These are phyloP conservation scores for Picochlorum sp. DNA, from an alignment of 139 green algal genomes.

Conservation along the genomic window DNA sequence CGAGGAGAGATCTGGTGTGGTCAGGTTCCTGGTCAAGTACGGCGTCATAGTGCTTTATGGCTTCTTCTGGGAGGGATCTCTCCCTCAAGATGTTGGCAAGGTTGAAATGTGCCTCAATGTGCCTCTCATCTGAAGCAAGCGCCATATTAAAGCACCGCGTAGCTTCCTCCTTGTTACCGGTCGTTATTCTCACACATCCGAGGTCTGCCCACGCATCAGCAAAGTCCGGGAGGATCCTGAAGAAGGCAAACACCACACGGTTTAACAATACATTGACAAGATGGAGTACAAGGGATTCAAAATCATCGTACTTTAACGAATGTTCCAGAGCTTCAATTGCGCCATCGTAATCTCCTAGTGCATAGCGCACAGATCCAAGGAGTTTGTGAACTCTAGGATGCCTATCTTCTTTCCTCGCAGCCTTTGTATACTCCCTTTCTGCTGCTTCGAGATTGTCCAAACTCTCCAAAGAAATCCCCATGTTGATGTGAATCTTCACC, in stretches of 20 bases:
- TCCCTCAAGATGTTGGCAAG: conserved; percentile 5
- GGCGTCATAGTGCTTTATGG: not conserved
- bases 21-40: conserved; percentile 7
- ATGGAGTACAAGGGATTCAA: conserved; percentile 1
- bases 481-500: conserved; percentile 56
- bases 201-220: conserved; percentile 10
- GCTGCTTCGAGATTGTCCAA: conserved; percentile 42
- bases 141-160: conserved; percentile 4
- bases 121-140: not conserved
- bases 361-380: conserved; percentile 49
- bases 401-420: conserved; percentile 31
- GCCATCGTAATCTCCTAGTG: conserved; percentile 42
- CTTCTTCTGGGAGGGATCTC: not conserved
- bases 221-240: conserved; percentile 5
- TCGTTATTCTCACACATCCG: not conserved
- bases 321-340: conserved; percentile 44
- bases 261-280: not conserved
- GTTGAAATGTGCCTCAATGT: conserved; percentile 17
- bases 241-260: not conserved
- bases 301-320: conserved; percentile 22
- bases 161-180: not conserved
- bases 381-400: conserved; percentile 59
- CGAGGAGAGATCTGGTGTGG: not conserved
- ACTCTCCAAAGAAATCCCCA: conserved; percentile 59
- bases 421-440: conserved; percentile 16